A percentile compares a stretch with the other conserved stretches of the same genome.
Evolutionary conservation across 805 yeast species (phyloP).

Genomic region (Saturnispora zaruensis): DNA sequence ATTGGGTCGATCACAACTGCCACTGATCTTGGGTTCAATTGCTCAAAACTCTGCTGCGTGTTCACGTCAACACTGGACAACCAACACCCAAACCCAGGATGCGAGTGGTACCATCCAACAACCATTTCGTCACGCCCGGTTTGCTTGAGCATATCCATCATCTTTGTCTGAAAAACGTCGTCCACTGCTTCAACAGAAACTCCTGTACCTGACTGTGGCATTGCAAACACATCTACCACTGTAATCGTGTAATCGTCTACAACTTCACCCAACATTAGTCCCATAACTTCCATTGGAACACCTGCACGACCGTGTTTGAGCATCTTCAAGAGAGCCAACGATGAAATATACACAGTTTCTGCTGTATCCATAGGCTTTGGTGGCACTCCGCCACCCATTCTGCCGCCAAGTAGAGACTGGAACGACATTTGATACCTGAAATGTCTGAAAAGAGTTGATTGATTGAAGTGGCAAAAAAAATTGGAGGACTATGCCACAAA

Average conservation of each 20-base stretch:
- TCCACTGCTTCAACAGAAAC: conserved; percentile 99
- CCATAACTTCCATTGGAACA: conserved; percentile 81
- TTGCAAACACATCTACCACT: conserved; percentile 96
- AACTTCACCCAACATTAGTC: conserved; percentile 96
- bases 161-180: conserved; percentile 95
- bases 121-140: conserved; percentile 99
- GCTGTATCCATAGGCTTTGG: conserved; percentile 71
- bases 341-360: conserved; percentile 93
- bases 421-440: conserved; percentile 15
- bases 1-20: conserved; percentile 99
- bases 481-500: neutral
- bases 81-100: conserved; percentile 99
- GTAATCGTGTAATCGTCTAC: conserved; percentile 96
- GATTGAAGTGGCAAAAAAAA: conserved; percentile 7
- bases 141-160: conserved; percentile 99
- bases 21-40: conserved; percentile 88
- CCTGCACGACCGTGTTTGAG: conserved; percentile 95
- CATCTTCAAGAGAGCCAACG: conserved; percentile 92
- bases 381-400: conserved; percentile 41
- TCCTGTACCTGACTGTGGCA: conserved; percentile 97
- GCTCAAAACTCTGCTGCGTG: conserved; percentile 97
- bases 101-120: conserved; percentile 99
- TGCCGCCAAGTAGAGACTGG: conserved; percentile 27
- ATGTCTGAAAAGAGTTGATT: neutral
- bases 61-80: conserved; percentile 93